Base-by-base conservation (phyloP, 1,139 yeast genomes). In the Eremothecium coryli region DNA sequence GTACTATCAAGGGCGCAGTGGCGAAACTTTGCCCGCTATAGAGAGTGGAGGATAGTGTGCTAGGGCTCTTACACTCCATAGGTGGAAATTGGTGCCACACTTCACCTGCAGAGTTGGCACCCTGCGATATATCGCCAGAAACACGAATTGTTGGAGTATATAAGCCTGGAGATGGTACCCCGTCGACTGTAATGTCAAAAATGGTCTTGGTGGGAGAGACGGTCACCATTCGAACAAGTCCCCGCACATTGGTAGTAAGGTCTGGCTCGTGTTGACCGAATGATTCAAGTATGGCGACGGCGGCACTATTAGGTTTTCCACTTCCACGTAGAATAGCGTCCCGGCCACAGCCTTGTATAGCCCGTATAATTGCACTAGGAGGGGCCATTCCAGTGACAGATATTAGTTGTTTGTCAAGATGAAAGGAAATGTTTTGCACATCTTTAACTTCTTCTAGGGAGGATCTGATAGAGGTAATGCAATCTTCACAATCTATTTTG, bases 281-380 rank as follows among this genome's bases (percentile, higher is more conserved):
- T 12, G 82, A 70, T 54, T 90, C 97, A 38, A 88, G 61, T 32
- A 88, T 88, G 44, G 93, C 77, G 20, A 88, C 97, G 0, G 95
- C 96, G 0, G 96, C 95, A 17, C 88, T 73, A 54, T 88, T 79
- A 14, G 93, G 79, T 36, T 67, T 66, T 2, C 97, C 97, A 0
- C 95, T 76, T 4, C 98, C 98, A 42, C 97, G 68, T 23, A 88
- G 79, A 43, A 88, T 82, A 7, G 95, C 95, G 53, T 88, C 96
- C 46, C 75, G 73, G 2, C 96, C 96, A 3, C 50, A 42, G 10
- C 35, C 32, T 23, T 44, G 46, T 16, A 54, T 38, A 1, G 51
- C 41, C 6, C 37, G 35, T 25, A 52, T 43, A 29, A 54, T 49
- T 13, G 40, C 39, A 12, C 54, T 48, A 4, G 58, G 58, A 3